Base-by-base conservation (phyloP, 305 asterid genomes). In the Solanum hybrid region DNA sequence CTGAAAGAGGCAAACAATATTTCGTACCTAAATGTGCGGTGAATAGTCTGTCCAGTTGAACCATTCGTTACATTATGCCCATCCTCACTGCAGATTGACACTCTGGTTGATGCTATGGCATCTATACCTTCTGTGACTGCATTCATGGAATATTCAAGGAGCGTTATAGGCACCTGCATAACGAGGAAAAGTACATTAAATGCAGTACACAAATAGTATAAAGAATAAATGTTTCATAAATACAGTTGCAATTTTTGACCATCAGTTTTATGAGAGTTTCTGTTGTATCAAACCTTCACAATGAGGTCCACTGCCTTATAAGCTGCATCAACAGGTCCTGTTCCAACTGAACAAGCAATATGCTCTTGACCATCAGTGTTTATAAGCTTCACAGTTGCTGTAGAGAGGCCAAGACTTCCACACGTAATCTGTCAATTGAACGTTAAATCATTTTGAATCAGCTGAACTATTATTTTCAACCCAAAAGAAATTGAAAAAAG, bases 251-350 rank as follows among this genome's bases (percentile, higher is more conserved):
- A 26, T 24, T 80, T 22, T 73, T n/a, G 79, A 74, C 36, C 79
- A 13, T 73, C 69, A 26, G 33, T 4, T 16, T 46, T 83, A 83
- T 42, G 87, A 82, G 87, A 82, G 73, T 9, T 42, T 28, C 39
- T 26, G 87, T 90, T 78, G 77, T 78, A 90, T 67, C 87, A n/a
- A 78, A 97, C 99, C 99, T 97, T 93, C 85, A 95, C 95, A 89
- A 94, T 90, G 89, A 93, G 95, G 92, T 97, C 98, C 91, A 96
- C 95, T 24, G 98, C 98, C 94, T 95, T 96, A 82, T 96, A 97
- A 73, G 98, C 98, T 75, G 99, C 98, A 94, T 96, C 99, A 88
- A 97, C 99, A 5, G 99, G 99, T 87, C 99, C 99, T 11, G 97
- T 95, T 90, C 99, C 99, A 90, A 96, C 95, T 80, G 99, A 95